Conservation (phyloP, 2,329 filamentous ascomycete species). For the Talaromyces sp. region DNA sequence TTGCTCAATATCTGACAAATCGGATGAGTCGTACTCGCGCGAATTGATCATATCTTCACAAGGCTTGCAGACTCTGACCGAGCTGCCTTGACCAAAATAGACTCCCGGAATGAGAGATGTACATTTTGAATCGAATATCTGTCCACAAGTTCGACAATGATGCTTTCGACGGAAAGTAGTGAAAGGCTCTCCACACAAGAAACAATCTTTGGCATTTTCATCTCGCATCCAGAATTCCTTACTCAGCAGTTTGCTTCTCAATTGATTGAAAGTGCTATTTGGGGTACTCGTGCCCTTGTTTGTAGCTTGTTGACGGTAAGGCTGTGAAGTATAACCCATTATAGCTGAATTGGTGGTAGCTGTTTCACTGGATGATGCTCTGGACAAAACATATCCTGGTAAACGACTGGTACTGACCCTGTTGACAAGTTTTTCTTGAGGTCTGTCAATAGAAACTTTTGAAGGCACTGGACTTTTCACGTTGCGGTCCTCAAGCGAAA, state of each 20-base stretch:
- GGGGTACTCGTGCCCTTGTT: constrained; percentile 23
- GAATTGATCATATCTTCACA: constrained; percentile 89
- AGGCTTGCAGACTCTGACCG: constrained; percentile 84
- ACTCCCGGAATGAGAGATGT: constrained; percentile 86
- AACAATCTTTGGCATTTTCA: constrained; percentile 96
- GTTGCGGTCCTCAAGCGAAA: constrained; percentile 33
- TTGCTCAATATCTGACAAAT: constrained; percentile 71
- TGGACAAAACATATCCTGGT: constrained; percentile 43
- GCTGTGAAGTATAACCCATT: constrained; percentile 24
- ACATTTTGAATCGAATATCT: constrained; percentile 96
- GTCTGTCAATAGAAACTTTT: constrained; percentile 26
- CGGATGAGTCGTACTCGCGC: constrained; percentile 85
- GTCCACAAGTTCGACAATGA: constrained; percentile 92
- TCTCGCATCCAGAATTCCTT: constrained; percentile 99
- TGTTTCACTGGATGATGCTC: constrained; percentile 42
- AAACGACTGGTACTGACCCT: constrained; percentile 46
- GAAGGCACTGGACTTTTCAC: constrained; percentile 26
- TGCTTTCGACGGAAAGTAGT: constrained; percentile 94
- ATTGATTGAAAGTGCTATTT: constrained; percentile 52
- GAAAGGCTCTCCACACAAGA: constrained; percentile 84
- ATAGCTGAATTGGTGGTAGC: constrained; percentile 44
- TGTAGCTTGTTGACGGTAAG: constrained; percentile 23
- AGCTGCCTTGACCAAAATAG: constrained; percentile 80
- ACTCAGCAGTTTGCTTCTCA: constrained; percentile 82
- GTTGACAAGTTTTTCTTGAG: constrained; percentile 34